These are phyloP conservation scores for Ascochyta viciae-villosae DNA, from an alignment of 2,329 filamentous ascomycete species.

Conservation along the genomic window DNA sequence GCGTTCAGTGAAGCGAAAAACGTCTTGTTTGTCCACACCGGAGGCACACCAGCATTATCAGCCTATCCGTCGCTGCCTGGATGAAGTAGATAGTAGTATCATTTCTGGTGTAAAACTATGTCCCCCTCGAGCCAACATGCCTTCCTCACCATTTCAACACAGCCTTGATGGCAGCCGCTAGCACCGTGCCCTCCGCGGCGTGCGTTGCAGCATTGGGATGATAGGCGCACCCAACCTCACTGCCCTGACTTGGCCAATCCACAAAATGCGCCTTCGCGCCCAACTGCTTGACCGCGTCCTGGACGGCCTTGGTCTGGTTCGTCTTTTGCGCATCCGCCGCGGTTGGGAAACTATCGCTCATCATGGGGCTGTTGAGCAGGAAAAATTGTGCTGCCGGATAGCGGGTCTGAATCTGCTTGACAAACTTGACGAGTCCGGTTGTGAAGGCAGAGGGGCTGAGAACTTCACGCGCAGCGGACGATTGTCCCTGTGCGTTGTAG, in stretches of 20 bases:
- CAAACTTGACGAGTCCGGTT: conserved; percentile 36
- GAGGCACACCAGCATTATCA: conserved; percentile 9
- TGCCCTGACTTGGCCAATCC: conserved; percentile 52
- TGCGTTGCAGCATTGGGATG: conserved; percentile 53
- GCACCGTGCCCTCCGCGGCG: conserved; percentile 39
- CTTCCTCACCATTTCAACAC: conserved; percentile 27
- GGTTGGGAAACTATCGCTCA: conserved; percentile 50
- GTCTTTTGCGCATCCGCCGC: conserved; percentile 40
- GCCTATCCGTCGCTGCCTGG: conserved; percentile 7
- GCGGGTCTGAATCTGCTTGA: conserved; percentile 42
- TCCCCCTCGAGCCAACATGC: neutral
- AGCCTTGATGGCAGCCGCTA: conserved; percentile 41
- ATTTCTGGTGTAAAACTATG: too few relatives aligned
- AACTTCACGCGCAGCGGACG: conserved; percentile 17
- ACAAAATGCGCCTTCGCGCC: conserved; percentile 49
- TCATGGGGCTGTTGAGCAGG: conserved; percentile 51
- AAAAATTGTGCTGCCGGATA: conserved; percentile 51
- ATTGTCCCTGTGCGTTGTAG: conserved; percentile 1
- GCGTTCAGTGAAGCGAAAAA: conserved; percentile 2
- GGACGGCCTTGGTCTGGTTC: conserved; percentile 11
- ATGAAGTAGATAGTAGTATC: neutral
- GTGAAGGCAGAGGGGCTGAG: conserved; percentile 21
- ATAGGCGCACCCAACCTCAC: conserved; percentile 54
- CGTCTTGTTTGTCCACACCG: conserved; percentile 10
- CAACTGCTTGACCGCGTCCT: conserved; percentile 36